phyloP scores from a whole-genome alignment of 371 early-diverging fungal genomes.

The Apophysomyces ossiformis region DNA sequence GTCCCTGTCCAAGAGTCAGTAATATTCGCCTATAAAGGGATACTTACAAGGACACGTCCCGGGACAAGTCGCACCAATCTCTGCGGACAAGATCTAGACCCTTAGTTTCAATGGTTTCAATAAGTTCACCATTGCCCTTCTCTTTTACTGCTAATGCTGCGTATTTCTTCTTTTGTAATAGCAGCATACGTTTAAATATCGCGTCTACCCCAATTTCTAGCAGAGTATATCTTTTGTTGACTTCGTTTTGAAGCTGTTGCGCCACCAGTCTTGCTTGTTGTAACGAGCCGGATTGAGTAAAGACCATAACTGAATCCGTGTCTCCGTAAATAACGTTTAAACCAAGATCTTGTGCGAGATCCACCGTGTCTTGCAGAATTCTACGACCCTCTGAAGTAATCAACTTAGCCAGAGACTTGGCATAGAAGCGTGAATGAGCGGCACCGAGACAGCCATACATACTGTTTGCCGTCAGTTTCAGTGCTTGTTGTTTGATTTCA shows the following conservation, averaged over 20 bases:
- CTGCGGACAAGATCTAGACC: constrained; percentile 96
- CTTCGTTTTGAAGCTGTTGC: constrained; percentile 72
- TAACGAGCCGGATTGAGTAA: neutral
- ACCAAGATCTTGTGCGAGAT: constrained; percentile 74
- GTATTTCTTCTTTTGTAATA: constrained; percentile 99
- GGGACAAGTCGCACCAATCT: constrained; percentile 95
- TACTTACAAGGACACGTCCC: constrained; percentile 75
- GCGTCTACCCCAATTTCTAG: constrained; percentile 98
- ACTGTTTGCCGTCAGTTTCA: constrained; percentile 98
- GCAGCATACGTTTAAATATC: constrained; percentile 86
- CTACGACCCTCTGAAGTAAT: constrained; percentile 97
- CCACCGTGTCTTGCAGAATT: constrained; percentile 90
- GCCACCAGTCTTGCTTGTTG: constrained; percentile 76
- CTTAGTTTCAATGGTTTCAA: constrained; percentile 81
- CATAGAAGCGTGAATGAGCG: constrained; percentile 91
- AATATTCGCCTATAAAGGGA: neutral
- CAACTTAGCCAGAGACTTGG: constrained; percentile 93
- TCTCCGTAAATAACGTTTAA: constrained; percentile 99
- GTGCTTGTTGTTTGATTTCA: constrained; percentile 93
- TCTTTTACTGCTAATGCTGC: constrained; percentile 78
- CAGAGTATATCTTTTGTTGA: constrained; percentile 88
- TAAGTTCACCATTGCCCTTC: constrained; percentile 46
- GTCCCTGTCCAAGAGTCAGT: constrained; percentile 38
- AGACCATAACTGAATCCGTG: constrained; percentile 99
- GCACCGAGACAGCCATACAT: constrained; percentile 99